Evolutionary conservation across 768 basidiomycete genomes (phyloP).

Genomic region (Suillus subluteus): DNA sequence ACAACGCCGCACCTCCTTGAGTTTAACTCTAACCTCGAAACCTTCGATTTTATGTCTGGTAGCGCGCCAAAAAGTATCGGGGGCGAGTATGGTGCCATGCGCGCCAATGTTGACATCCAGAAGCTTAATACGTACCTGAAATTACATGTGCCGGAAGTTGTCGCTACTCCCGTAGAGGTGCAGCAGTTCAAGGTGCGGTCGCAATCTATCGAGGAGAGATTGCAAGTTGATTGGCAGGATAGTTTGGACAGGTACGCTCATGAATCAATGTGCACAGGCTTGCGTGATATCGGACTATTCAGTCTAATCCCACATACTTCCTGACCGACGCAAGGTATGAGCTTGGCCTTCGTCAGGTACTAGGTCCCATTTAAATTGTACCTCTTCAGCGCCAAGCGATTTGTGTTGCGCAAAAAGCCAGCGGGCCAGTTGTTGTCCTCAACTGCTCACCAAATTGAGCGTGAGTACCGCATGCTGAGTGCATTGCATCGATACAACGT

Average conservation of each 20-base stretch:
- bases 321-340: slow-evolving; percentile 71
- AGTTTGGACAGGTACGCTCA: slow-evolving; percentile 84
- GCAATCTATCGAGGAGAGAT: neutral
- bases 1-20: neutral
- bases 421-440: slow-evolving; percentile 83
- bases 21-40: neutral
- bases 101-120: slow-evolving; percentile 67
- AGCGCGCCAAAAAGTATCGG: slow-evolving; percentile 54
- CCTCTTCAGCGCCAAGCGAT: slow-evolving; percentile 52
- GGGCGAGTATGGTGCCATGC: slow-evolving; percentile 74
- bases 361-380: slow-evolving; percentile 10
- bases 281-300: slow-evolving; percentile 8
- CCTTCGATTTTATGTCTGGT: slow-evolving; percentile 23
- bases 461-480: slow-evolving; percentile 82
- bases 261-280: slow-evolving; percentile 3
- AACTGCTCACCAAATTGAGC: slow-evolving; percentile 95
- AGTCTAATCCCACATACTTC: slow-evolving; percentile 98
- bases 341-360: slow-evolving; percentile 24
- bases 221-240: slow-evolving; percentile 10
- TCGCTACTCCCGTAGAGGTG: slow-evolving; percentile 69
- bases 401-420: slow-evolving; percentile 93
- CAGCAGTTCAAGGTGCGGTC: slow-evolving; percentile 89
- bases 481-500: slow-evolving; percentile 79
- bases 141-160: slow-evolving; percentile 51
- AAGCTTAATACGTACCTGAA: slow-evolving; percentile 70